Base-by-base conservation (phyloP, 805 yeast genomes). In the Candida dajiaensis region DNA sequence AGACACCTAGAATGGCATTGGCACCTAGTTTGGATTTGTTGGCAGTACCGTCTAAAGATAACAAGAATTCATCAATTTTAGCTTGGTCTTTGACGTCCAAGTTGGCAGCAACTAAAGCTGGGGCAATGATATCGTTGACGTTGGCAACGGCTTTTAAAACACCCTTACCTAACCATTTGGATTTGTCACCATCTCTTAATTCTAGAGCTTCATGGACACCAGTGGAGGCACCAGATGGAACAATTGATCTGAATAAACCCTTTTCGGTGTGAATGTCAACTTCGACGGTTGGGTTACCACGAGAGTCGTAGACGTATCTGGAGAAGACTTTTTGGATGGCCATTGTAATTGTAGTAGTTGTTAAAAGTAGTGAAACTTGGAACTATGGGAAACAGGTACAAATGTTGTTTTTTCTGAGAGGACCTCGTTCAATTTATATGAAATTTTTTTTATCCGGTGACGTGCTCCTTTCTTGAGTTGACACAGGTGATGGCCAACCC, bases 281-380 rank as follows among this genome's bases (percentile, higher is more conserved):
- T 83, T 94, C 98, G 64, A 94, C 99, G 62, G 99, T 92, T 77
- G 99, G 99, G 84, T 92, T 94, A 77, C 98, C 98, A 78, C 99
- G 89, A 65, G 98, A 92, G 78, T 92, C 99, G 85, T 94, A 92
- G 74, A 92, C 96, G 81, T 82, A 85, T 78, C 99, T 90, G 66
- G 98, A 87, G 73, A 78, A 83, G 63, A 90, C 76, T 75, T 92
- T 90, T 61, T 87, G 71, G 66, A 88, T 80, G 62, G 96, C 85
- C 96, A 88, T 88, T 69, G 54, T 59, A 47, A 19, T 16, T 41
- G 18, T 50, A 40, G 36, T 31, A 29, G 39, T 47, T 29, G 19
- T 20, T 13, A 21, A 13, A 23, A 21, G 29, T 37, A 15, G 6
- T 26, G 26, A 42, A 42, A 33, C 21, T 36, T 36, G 19, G 9